Evolutionary conservation across 768 basidiomycete genomes (phyloP), one percentile per base, ranked within the genome.

Genomic region (Termitomyces sp.): DNA sequence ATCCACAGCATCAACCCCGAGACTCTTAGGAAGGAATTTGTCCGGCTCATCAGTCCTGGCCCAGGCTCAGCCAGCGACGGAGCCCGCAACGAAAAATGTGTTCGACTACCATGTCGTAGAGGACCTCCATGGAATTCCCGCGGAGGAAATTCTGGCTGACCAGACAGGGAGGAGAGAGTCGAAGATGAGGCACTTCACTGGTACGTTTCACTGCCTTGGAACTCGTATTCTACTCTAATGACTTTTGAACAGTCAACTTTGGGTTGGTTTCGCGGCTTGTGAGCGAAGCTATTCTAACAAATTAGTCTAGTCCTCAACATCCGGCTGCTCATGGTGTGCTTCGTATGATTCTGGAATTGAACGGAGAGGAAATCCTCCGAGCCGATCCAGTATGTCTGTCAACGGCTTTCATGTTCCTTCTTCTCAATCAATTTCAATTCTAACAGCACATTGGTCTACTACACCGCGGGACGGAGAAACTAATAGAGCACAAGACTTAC

Each of bases 401-500:
- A 32, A 42, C 35, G 34, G 0, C 28, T 56, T 35, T 32, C 49
- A n/a, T 21, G 46, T 17, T 19, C 16, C 41, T 11, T 19, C 9
- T 45, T 12, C n/a, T n/a, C 9, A 27, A 28, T 6, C 14, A 14
- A 16, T 0, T 19, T 53, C 40, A 54, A 45, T n/a, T 46, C 54
- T 53, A 21, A 27, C 49, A 91, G 88, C 97, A 99, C 65, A 88
- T 98, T 65, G 97, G 97, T 55, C 80, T 99, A 25, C 81, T 99
- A 46, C 97, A 98, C 73, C 86, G 97, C 63, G 97, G 96, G 21
- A 99, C 96, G 19, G 97, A 99, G 72, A 98, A 98, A 72, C 81
- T 99, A 51, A 98, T 98, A 60, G 97, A 98, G 73, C 96, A 94
- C 81, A 99, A 99, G 78, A 98, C 88, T 1, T 98, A 98, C 68